Conservation (phyloP, 2,329 filamentous ascomycete genomes). For the Thielaviopsis euricoi region DNA sequence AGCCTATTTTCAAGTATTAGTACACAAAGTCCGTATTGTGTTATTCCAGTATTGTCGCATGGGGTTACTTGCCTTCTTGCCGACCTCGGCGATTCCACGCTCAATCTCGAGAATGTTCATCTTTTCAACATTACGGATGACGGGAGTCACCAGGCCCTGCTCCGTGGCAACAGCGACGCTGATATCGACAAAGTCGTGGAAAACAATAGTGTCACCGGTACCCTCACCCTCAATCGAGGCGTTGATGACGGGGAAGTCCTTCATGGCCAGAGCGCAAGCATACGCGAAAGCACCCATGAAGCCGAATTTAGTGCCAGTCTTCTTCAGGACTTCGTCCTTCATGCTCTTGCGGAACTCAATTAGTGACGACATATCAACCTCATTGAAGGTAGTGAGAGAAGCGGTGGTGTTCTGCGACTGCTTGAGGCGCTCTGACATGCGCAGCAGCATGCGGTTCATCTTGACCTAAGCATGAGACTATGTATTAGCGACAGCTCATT, state of each 20-base stretch:
- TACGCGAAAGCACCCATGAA: constrained; percentile 98
- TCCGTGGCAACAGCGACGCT: constrained; percentile 94
- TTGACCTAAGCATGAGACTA: constrained; percentile 51
- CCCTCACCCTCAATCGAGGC: constrained; percentile 93
- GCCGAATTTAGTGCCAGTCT: constrained; percentile 92
- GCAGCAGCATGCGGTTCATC: constrained; percentile 98
- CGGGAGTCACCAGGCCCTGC: constrained; percentile 91
- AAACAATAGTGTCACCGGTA: constrained; percentile 93
- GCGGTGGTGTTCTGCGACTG: constrained; percentile 98
- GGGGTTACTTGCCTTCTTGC: constrained; percentile 59
- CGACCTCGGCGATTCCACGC: constrained; percentile 77
- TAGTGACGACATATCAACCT: constrained; percentile 95
- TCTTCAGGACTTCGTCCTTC: constrained; percentile 93
- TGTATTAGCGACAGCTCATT: not conserved
- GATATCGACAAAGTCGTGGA: constrained; percentile 95
- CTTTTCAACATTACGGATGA: constrained; percentile 82
- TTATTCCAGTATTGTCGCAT: not conserved
- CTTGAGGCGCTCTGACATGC: constrained; percentile 94
- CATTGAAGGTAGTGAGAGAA: constrained; percentile 95
- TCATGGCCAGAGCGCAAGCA: constrained; percentile 81
- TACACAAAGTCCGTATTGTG: not conserved
- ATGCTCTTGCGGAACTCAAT: constrained; percentile 97
- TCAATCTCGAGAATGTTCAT: constrained; percentile 84
- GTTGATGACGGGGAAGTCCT: constrained; percentile 85
- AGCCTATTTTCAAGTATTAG: constrained; percentile 36